phyloP scores from a whole-genome alignment of 306 rosid genomes.

The Vigna hirtella region DNA sequence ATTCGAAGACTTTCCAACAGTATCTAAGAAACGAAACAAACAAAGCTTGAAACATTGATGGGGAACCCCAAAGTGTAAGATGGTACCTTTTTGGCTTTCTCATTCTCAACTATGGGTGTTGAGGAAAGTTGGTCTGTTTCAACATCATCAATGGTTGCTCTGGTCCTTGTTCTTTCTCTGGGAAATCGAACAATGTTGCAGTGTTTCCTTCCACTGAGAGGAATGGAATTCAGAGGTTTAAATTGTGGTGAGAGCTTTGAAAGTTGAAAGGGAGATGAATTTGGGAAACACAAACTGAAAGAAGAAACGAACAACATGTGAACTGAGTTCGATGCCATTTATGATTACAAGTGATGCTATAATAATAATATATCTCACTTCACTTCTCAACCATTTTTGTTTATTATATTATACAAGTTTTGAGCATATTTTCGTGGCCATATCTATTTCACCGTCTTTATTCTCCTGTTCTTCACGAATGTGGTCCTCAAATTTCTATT shows the following conservation, averaged over 20 bases:
- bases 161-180: constrained; percentile 49
- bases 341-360: constrained; percentile 33
- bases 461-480: not conserved
- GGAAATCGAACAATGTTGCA: constrained; percentile 39
- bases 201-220: constrained; percentile 35
- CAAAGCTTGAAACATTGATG: not conserved
- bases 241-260: constrained; percentile 36
- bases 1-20: not conserved
- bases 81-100: constrained; percentile 52
- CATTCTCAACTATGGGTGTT: constrained; percentile 48
- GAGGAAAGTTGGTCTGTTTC: constrained; percentile 54
- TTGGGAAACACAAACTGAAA: constrained; percentile 39
- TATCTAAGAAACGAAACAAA: constrained; percentile 29
- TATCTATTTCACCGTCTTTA: not conserved
- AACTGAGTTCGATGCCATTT: constrained; percentile 51
- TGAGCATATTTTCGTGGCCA: constrained; percentile 7
- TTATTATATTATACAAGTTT: not conserved
- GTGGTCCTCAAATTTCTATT: constrained; percentile 36
- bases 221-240: constrained; percentile 42
- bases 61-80: constrained; percentile 23
- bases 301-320: constrained; percentile 36
- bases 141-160: constrained; percentile 66
- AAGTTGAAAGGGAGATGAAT: constrained; percentile 42
- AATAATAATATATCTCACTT: constrained; percentile 29
- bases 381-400: constrained; percentile 3